Conservation (phyloP, 2,329 filamentous ascomycete species). For the Cladobotryum mycophilum region DNA sequence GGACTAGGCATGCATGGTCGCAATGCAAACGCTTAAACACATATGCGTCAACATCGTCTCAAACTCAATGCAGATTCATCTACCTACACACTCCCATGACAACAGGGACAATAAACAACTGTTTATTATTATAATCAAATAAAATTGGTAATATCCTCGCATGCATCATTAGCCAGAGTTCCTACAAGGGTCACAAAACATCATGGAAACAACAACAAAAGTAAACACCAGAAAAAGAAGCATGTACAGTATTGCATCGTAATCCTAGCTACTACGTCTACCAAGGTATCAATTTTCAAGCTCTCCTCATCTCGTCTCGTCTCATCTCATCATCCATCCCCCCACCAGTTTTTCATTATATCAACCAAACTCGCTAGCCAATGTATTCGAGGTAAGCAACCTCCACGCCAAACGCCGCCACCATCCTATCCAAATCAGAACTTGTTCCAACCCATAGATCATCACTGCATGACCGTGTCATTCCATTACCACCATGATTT, state of each 20-base stretch:
- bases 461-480: neutral
- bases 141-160: too few species aligned
- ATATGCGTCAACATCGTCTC: too few species aligned
- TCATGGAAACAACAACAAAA: neutral
- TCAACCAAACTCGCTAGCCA: conserved; percentile 8
- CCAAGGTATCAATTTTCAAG: conserved; percentile 10
- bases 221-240: neutral
- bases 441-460: conserved; percentile 7
- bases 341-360: conserved; percentile 8
- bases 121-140: too few species aligned
- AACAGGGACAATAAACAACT: too few species aligned
- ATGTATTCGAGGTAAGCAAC: neutral
- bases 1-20: too few species aligned
- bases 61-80: too few species aligned
- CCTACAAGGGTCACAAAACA: too few species aligned
- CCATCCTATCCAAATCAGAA: conserved; percentile 13
- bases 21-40: too few species aligned
- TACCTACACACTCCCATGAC: too few species aligned
- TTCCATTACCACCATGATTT: conserved; percentile 18
- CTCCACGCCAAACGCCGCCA: conserved; percentile 14
- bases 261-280: conserved; percentile 2
- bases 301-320: neutral
- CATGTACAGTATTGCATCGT: conserved; percentile 1
- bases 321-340: neutral
- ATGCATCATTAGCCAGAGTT: too few species aligned